Evolutionary conservation across 2,329 filamentous ascomycete genomes (phyloP).

Genomic region (Periconia digitata): DNA sequence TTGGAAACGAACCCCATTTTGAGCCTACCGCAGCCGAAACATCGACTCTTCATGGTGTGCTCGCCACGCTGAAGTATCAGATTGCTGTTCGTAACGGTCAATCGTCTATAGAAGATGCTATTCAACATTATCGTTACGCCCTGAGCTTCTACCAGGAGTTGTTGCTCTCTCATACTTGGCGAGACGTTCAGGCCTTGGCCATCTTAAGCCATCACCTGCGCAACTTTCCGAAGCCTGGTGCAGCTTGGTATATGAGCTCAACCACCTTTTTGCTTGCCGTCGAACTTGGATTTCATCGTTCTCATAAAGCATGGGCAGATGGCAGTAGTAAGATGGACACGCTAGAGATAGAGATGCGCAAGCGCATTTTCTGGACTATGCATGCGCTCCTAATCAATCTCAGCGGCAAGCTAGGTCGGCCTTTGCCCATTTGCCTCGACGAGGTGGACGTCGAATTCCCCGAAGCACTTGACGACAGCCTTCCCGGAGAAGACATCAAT

Average conservation of each 20-base stretch:
- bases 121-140: slow-evolving; percentile 77
- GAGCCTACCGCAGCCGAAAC: slow-evolving; percentile 64
- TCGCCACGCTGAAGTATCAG: slow-evolving; percentile 77
- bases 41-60: slow-evolving; percentile 76
- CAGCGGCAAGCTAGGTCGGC: slow-evolving; percentile 73
- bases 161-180: slow-evolving; percentile 60
- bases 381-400: slow-evolving; percentile 68
- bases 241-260: slow-evolving; percentile 68
- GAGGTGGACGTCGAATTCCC: slow-evolving; percentile 81
- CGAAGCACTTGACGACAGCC: slow-evolving; percentile 69
- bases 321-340: slow-evolving; percentile 47
- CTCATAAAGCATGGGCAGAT: slow-evolving; percentile 60
- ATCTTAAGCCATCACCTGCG: slow-evolving; percentile 73
- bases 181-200: slow-evolving; percentile 71
- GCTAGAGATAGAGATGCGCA: slow-evolving; percentile 75
- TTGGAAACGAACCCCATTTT: slow-evolving; percentile 71
- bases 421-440: slow-evolving; percentile 71
- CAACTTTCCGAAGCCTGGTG: slow-evolving; percentile 77
- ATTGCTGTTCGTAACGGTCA: slow-evolving; percentile 69
- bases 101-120: slow-evolving; percentile 60
- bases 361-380: slow-evolving; percentile 76
- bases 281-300: slow-evolving; percentile 74
- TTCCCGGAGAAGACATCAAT: slow-evolving; percentile 59
- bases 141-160: slow-evolving; percentile 70
- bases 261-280: slow-evolving; percentile 69